Percentiles rank a stretch among this genome's conserved stretches.
Conservation (phyloP, 2,329 filamentous ascomycete genomes). For the Periglandula ipomoeae region DNA sequence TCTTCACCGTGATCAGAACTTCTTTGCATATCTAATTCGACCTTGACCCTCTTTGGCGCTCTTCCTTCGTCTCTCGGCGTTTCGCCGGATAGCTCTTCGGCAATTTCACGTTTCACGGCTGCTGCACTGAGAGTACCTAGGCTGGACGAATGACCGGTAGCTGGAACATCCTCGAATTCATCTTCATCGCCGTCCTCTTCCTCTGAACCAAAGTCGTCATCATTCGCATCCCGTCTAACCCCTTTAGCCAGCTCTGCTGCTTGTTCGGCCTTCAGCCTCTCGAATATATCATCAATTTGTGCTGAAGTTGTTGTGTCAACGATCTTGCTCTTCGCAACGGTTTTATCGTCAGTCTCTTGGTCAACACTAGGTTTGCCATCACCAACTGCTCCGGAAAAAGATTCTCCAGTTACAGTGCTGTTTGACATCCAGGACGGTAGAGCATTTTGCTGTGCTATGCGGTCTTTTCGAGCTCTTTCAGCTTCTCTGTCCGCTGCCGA, state of each 20-base stretch:
- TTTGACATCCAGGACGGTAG: constrained; percentile 64
- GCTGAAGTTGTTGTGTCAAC: constrained; percentile 43
- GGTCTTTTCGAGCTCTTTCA: constrained; percentile 55
- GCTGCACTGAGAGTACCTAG: constrained; percentile 22
- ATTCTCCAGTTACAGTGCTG: constrained; percentile 57
- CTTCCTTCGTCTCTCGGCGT: background rate
- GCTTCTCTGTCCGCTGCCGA: constrained; percentile 58
- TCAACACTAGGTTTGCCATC: constrained; percentile 19
- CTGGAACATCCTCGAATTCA: constrained; percentile 43
- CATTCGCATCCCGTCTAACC: constrained; percentile 21
- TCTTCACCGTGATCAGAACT: constrained; percentile 30
- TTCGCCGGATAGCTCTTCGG: constrained; percentile 14
- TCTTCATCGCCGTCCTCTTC: constrained; percentile 32
- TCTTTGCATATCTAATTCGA: constrained; percentile 42
- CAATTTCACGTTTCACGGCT: constrained; percentile 26
- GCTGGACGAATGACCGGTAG: constrained; percentile 22
- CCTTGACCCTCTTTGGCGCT: constrained; percentile 38
- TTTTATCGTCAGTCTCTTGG: constrained; percentile 35
- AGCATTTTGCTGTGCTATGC: constrained; percentile 58
- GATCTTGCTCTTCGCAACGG: constrained; percentile 26
- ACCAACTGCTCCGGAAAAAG: constrained; percentile 33
- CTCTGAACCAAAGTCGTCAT: constrained; percentile 24
- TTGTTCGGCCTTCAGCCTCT: constrained; percentile 54
- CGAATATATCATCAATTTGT: constrained; percentile 59
- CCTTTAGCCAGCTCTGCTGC: constrained; percentile 31